Conservation (phyloP, 139 green algal genomes). For the Tetratostichococcus sp. region DNA sequence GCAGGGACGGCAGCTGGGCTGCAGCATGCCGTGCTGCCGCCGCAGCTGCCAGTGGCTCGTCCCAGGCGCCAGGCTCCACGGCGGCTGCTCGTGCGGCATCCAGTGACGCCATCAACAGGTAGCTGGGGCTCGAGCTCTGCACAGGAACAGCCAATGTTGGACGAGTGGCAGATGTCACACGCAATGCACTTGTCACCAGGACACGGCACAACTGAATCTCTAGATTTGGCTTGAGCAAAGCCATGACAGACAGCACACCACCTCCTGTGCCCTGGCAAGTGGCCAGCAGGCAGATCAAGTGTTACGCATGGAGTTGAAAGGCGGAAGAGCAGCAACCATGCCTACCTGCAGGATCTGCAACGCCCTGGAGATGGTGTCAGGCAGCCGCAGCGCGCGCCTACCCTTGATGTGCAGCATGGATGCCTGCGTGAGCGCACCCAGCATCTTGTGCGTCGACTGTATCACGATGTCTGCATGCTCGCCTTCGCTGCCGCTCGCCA, state of each 20-base stretch:
- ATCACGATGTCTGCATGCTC: slow-evolving; percentile 72
- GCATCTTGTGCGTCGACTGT: slow-evolving; percentile 93
- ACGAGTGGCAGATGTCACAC: too few relatives aligned
- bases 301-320: too few relatives aligned
- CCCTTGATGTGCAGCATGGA: slow-evolving; percentile 84
- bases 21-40: slow-evolving; percentile 12
- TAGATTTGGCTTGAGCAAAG: too few relatives aligned
- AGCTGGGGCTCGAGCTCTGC: slow-evolving; percentile 79
- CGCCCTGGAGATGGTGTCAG: slow-evolving; percentile 10
- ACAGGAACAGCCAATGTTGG: too few relatives aligned
- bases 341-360: slow-evolving; percentile 52
- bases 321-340: too few relatives aligned
- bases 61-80: slow-evolving; percentile 17
- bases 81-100: slow-evolving; percentile 69
- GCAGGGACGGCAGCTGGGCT: slow-evolving; percentile 7
- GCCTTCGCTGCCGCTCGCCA: slow-evolving; percentile 39
- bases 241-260: too few relatives aligned
- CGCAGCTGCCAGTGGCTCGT: slow-evolving; percentile 30
- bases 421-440: slow-evolving; percentile 80
- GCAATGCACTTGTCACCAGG: background rate
- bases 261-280: too few relatives aligned
- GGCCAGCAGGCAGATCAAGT: too few relatives aligned
- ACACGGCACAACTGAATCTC: background rate
- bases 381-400: background rate
- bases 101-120: slow-evolving; percentile 87